Conservation (phyloP, 768 basidiomycete species). For the Lepiota brunneoincarnata region DNA sequence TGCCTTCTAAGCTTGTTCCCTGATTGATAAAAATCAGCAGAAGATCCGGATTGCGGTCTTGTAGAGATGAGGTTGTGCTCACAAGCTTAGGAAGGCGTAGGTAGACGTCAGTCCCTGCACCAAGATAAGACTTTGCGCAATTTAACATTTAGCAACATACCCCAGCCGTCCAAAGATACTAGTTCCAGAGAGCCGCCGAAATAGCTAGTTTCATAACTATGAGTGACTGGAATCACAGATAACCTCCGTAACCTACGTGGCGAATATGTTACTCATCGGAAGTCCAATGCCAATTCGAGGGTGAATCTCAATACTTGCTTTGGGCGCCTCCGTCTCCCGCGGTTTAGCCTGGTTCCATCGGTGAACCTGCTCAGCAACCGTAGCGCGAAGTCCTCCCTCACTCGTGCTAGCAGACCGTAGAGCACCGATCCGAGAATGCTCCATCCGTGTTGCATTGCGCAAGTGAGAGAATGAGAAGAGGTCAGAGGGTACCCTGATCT, state of each 20-base stretch:
- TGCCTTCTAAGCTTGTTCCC: constrained; percentile 86
- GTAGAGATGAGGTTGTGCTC: constrained; percentile 21
- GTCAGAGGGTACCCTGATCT: constrained; percentile 64
- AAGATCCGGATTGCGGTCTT: not conserved
- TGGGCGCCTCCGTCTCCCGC: constrained; percentile 36
- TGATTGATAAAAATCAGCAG: constrained; percentile 31
- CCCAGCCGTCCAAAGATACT: constrained; percentile 81
- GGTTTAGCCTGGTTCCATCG: constrained; percentile 36
- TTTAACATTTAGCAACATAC: constrained; percentile 37
- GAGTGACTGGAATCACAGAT: not conserved
- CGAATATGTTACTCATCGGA: constrained; percentile 88
- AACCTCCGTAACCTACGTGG: constrained; percentile 49
- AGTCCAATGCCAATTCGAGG: constrained; percentile 77
- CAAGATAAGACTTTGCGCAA: not conserved
- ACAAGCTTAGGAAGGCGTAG: constrained; percentile 79
- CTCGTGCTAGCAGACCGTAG: constrained; percentile 61
- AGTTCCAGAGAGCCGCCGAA: constrained; percentile 81
- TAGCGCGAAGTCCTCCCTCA: constrained; percentile 66
- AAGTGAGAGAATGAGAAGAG: constrained; percentile 89
- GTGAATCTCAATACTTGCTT: constrained; percentile 48
- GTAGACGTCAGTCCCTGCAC: constrained; percentile 43
- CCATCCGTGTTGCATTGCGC: constrained; percentile 69
- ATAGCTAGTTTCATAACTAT: constrained; percentile 44
- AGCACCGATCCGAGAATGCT: constrained; percentile 64
- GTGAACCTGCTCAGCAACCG: constrained; percentile 75